Evolutionary conservation across 2,329 filamentous ascomycete genomes (phyloP), one percentile per base, ranked within the genome.

Genomic region (Fusarium xyrophilum): DNA sequence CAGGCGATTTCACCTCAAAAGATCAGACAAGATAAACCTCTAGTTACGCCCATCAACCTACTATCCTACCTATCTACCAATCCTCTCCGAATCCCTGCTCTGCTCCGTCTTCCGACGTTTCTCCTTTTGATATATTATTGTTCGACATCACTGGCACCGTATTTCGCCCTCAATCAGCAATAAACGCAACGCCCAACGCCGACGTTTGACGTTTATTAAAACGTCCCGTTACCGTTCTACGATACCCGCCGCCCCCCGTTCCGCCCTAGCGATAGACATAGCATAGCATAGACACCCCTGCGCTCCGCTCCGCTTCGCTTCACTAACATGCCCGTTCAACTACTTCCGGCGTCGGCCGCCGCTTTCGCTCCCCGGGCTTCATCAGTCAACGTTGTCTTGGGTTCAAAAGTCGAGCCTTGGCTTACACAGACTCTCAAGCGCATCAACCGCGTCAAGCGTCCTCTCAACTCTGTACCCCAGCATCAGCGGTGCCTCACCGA

Each of bases 401-500:
- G 90, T 76, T 91, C 91, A 78, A 97, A 96, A 84, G 89, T 96
- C 76, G 94, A 97, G 83, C 92, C 93, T 63, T 99, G 96, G 96
- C 87, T 98, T 81, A 99, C 96, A 36, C 92, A 94, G 78, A 97
- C 94, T 14, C 86, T 99, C 76, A 98, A 98, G 87, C 90, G 96
- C 79, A 93, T 97, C 83, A 98, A 97, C 86, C 89, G 92, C 73
- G 89, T 97, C 75, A 99, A 98, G 88, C 92, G 96, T 74, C 95
- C 96, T 65, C 88, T 98, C 81, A 99, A 99, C 87, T 97, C 92
- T 80, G 92, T 97, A 50, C 90, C 93, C 60, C 96, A 99, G 80
- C 96, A 98, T 83, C 93, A 94, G 74, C 89, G 93, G 85, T 98
- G 95, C 82, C 87, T 99, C 75, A 97, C 94, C 60, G 96, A 98